Conservation (phyloP, 805 yeast genomes). For the Nakazawaea sp. region DNA sequence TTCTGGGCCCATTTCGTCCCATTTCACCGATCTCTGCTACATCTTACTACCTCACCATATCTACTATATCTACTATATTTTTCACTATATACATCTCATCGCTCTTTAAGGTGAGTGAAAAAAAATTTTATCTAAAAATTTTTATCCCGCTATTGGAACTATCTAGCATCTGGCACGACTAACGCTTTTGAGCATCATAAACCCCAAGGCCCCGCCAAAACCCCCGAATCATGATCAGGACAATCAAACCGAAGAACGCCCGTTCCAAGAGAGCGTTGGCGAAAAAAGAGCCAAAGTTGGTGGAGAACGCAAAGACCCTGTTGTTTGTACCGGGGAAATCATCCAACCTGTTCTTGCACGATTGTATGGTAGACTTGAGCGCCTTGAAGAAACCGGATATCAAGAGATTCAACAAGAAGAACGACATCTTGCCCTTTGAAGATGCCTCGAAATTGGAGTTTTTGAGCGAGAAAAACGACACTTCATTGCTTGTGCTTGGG, state of each 20-base stretch:
- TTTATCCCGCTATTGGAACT: background rate
- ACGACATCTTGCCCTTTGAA: slow-evolving; percentile 89
- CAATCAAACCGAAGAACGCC: slow-evolving; percentile 84
- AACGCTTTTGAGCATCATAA: too few relatives aligned
- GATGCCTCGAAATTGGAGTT: slow-evolving; percentile 82
- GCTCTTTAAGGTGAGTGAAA: too few relatives aligned
- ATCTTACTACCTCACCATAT: too few relatives aligned
- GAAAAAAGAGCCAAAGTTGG: slow-evolving; percentile 78
- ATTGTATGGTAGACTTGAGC: slow-evolving; percentile 81
- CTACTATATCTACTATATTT: too few relatives aligned
- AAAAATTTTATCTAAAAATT: too few relatives aligned
- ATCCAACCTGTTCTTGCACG: slow-evolving; percentile 73
- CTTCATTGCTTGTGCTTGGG: slow-evolving; percentile 74
- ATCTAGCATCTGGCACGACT: too few relatives aligned
- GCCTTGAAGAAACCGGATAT: slow-evolving; percentile 88
- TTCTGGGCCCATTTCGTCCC: too few relatives aligned
- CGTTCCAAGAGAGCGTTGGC: slow-evolving; percentile 93
- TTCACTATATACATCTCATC: too few relatives aligned
- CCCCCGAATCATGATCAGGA: slow-evolving; percentile 41
- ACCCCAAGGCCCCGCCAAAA: too few relatives aligned
- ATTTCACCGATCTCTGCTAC: too few relatives aligned
- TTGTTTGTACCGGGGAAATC: slow-evolving; percentile 88
- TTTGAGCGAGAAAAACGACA: slow-evolving; percentile 90
- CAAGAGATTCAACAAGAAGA: slow-evolving; percentile 82
- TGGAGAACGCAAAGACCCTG: slow-evolving; percentile 86